A percentile compares a stretch with the other conserved stretches of the same genome.
These are phyloP conservation scores for Pseudocercospora cruenta DNA, from an alignment of 2,329 filamentous ascomycete species.

Conservation along the genomic window DNA sequence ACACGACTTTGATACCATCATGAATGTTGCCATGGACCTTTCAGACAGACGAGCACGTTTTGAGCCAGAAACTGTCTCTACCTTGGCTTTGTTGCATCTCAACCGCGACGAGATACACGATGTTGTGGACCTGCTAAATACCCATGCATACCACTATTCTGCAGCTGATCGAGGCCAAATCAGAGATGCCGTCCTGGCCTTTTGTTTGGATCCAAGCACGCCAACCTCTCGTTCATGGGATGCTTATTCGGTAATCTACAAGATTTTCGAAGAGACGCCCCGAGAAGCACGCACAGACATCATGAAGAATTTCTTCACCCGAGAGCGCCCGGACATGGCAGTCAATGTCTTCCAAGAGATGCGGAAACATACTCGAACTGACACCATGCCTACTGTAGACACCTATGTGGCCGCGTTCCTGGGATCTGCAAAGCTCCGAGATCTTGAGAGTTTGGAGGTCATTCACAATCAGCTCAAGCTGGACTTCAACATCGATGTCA, in stretches of 20 bases:
- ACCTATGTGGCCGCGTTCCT: conserved; percentile 80
- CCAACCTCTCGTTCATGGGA: conserved; percentile 68
- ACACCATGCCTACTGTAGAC: conserved; percentile 68
- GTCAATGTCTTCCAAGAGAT: conserved; percentile 89
- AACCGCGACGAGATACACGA: conserved; percentile 76
- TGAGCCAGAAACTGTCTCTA: conserved; percentile 73
- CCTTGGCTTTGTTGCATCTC: conserved; percentile 74
- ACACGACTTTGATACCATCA: conserved; percentile 70
- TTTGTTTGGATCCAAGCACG: conserved; percentile 65
- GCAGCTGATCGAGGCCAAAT: conserved; percentile 70
- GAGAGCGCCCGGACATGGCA: conserved; percentile 80
- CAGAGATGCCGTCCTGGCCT: conserved; percentile 66
- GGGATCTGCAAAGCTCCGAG: conserved; percentile 57
- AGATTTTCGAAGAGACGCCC: conserved; percentile 66
- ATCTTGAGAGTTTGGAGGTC: conserved; percentile 66
- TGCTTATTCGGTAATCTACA: conserved; percentile 60
- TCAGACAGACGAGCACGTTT: conserved; percentile 71
- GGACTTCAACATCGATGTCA: conserved; percentile 76
- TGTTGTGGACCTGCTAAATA: conserved; percentile 78
- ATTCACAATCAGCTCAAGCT: conserved; percentile 95
- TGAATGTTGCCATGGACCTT: conserved; percentile 72
- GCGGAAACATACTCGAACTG: conserved; percentile 71
- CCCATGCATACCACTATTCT: conserved; percentile 72
- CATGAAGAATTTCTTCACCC: conserved; percentile 82
- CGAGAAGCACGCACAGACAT: conserved; percentile 67